Conservation (phyloP, 1,139 yeast genomes). For the Yarrowia galli region DNA sequence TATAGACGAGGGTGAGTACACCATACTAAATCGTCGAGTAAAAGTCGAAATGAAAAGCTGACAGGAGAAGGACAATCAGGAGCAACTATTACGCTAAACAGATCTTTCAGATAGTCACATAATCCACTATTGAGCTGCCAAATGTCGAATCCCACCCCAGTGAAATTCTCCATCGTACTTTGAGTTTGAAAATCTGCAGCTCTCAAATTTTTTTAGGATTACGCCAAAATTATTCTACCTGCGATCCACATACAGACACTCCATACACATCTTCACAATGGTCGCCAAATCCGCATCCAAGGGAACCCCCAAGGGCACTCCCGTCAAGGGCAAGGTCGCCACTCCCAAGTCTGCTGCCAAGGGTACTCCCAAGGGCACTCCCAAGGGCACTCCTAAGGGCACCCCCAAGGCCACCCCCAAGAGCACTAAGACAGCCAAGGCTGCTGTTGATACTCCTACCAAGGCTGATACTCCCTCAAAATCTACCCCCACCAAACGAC, state of each 20-base stretch:
- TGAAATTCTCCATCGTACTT: not conserved
- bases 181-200: slow-evolving; percentile 38
- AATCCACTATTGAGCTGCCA: too few species aligned
- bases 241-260: slow-evolving; percentile 3
- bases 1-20: too few species aligned
- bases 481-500: slow-evolving; percentile 28
- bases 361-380: slow-evolving; percentile 14
- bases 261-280: slow-evolving; percentile 1
- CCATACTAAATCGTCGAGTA: too few species aligned
- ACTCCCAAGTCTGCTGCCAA: slow-evolving; percentile 9
- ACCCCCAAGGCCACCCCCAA: slow-evolving; percentile 30
- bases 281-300: slow-evolving; percentile 20
- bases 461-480: slow-evolving; percentile 1
- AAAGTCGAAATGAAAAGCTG: too few species aligned
- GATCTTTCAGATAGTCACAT: too few species aligned
- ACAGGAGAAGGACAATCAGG: too few species aligned
- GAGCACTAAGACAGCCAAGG: slow-evolving; percentile 11
- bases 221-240: slow-evolving; percentile 13
- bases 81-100: too few species aligned
- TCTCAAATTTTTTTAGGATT: slow-evolving; percentile 29
- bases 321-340: slow-evolving; percentile 10
- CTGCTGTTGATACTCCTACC: slow-evolving; percentile 2
- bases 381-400: slow-evolving; percentile 23
- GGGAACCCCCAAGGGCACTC: slow-evolving; percentile 36
- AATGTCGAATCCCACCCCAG: too few species aligned